Evolutionary conservation across 805 yeast genomes (phyloP), one percentile per base, ranked within the genome.

Genomic region (Myxozyma udenii): DNA sequence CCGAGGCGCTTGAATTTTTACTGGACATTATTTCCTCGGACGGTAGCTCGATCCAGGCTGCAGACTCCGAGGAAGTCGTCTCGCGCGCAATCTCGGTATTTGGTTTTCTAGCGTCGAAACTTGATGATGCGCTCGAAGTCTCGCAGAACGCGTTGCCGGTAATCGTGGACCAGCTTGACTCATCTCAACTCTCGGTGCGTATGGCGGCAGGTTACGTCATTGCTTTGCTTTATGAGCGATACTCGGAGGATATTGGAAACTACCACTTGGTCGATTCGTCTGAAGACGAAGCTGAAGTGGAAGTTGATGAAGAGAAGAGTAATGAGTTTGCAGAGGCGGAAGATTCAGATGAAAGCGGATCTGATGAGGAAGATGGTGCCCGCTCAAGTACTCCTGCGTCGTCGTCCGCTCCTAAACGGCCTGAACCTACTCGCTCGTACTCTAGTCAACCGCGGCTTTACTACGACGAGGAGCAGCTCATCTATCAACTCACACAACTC

Each of bases 161-260:
- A 5, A 33, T 61, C 35, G 54, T 54, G 18, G 61, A 59, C 21
- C 64, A 58, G 45, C 42, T 61, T 16, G 64, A 61, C 24, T 61
- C 64, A 3, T 36, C 49, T 9, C 48, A 54, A 18, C 18, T 49
- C 3, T 28, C 41, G 6, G 54, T 58, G 4, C 54, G 64, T 3
- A 50, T 54, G 42, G 58, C 62, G 5, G 58, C 64, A 7, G 64
- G 64, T 4, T 48, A 58, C 22, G 62, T 55, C 5, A 55, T 61
- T 24, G 64, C 64, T 6, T 28, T 58, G 4, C 44, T 58, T 11
- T 55, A 61, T 28, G 62, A 58, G 45, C 44, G 52, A 24, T 54
- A 43, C 22, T 44, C 55, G 1, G 52, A 55, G 21, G 53, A 49
- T 40, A 44, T 51, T 7, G 51, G 44, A 4, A 46, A 48, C 33